A percentile compares a stretch with the other conserved stretches of the same genome.
Evolutionary conservation across 2,329 filamentous ascomycete genomes (phyloP).

Genomic region (Sclerotinia trifoliorum): DNA sequence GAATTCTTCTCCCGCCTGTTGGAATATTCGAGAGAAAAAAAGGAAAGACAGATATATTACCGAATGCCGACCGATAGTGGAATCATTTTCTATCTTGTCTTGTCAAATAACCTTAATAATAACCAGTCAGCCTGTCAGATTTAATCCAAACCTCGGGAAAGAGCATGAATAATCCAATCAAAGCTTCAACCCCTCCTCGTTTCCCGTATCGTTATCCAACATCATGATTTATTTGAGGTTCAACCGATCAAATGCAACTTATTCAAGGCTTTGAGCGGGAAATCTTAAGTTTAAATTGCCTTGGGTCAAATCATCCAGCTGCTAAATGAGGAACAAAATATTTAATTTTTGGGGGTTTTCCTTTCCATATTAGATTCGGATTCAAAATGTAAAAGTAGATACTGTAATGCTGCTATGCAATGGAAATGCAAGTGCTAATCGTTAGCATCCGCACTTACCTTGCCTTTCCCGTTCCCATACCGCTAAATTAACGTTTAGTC

Average conservation of each 20-base stretch:
- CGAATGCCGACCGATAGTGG: background rate
- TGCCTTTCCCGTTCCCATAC: conserved; percentile 31
- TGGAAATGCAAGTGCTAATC: conserved; percentile 25
- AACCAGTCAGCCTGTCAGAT: conserved; percentile 11
- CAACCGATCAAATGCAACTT: conserved; percentile 13
- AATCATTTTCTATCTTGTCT: conserved; percentile 8
- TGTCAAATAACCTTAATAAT: conserved; percentile 4
- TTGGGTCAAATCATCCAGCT: background rate
- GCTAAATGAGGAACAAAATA: background rate
- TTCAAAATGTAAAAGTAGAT: background rate
- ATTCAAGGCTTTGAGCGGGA: conserved; percentile 11
- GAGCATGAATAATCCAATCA: conserved; percentile 19
- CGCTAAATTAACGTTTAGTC: background rate
- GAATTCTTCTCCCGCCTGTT: background rate
- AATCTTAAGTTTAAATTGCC: conserved; percentile 9
- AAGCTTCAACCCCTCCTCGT: conserved; percentile 16
- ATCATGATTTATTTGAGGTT: background rate
- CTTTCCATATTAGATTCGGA: conserved; percentile 3
- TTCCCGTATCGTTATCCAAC: conserved; percentile 8
- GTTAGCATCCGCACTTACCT: conserved; percentile 37
- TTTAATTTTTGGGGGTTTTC: background rate
- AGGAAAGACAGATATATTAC: background rate
- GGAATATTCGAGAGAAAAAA: conserved; percentile 7
- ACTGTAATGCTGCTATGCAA: conserved; percentile 17
- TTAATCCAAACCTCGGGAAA: conserved; percentile 4